Evolutionary conservation across 2,329 filamentous ascomycete species (phyloP).

Genomic region (Cladophialophora yegresii): DNA sequence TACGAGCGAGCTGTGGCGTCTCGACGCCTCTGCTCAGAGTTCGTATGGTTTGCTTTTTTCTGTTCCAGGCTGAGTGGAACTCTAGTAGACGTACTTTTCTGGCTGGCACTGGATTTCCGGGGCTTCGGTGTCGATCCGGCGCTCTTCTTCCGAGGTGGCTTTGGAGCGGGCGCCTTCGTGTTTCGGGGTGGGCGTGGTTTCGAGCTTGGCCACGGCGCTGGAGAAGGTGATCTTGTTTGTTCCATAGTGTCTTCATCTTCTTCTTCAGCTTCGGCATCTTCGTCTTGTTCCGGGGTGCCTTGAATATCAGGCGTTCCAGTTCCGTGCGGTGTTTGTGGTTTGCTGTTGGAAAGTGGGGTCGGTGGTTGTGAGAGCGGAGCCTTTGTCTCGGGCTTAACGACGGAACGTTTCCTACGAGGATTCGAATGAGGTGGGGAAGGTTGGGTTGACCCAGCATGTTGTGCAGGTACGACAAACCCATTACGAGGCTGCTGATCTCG

Average conservation of each 20-base stretch:
- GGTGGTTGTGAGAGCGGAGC: slow-evolving; percentile 23
- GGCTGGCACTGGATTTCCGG: slow-evolving; percentile 21
- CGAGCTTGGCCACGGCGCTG: slow-evolving; percentile 29
- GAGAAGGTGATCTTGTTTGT: slow-evolving; percentile 27
- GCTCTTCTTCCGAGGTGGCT: slow-evolving; percentile 23
- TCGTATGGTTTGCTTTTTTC: slow-evolving; percentile 37
- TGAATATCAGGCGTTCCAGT: slow-evolving; percentile 6
- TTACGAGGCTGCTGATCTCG: slow-evolving; percentile 26
- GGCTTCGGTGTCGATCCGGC: slow-evolving; percentile 16
- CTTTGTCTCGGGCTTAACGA: slow-evolving; percentile 25
- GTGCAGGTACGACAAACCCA: slow-evolving; percentile 21
- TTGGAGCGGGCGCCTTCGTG: slow-evolving; percentile 21
- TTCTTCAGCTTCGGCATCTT: slow-evolving; percentile 29
- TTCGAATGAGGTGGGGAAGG: slow-evolving; percentile 18
- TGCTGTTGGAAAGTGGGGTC: slow-evolving; percentile 29
- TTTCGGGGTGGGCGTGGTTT: slow-evolving; percentile 24
- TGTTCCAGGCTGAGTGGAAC: slow-evolving; percentile 34
- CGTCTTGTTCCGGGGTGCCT: slow-evolving; percentile 20
- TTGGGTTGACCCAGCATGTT: slow-evolving; percentile 11
- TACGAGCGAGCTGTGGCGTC: slow-evolving; percentile 35
- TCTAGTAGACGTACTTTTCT: slow-evolving; percentile 21
- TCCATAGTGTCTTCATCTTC: slow-evolving; percentile 23
- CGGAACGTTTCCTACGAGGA: slow-evolving; percentile 21
- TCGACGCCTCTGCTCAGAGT: slow-evolving; percentile 36
- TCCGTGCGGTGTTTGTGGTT: slow-evolving; percentile 27